Base-by-base conservation (phyloP, 1,284 basidiomycete genomes). In the Trichosporon sp. region DNA sequence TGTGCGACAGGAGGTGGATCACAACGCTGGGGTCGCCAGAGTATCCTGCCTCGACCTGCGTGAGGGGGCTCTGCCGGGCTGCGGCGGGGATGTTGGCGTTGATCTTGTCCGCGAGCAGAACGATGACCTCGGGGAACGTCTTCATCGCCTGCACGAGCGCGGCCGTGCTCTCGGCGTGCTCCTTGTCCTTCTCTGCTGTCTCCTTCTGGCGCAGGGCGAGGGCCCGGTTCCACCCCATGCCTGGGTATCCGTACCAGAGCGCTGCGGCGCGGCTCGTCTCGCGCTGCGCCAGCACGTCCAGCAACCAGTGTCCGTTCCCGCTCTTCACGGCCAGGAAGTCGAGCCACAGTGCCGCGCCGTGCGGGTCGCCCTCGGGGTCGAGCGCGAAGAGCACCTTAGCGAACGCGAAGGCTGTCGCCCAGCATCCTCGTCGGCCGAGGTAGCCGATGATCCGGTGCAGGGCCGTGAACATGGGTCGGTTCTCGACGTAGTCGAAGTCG, bases 401-500 rank as follows among this genome's bases (percentile, higher is more conserved):
- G 78, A 94, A 94, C 81, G 96, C 93, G 81, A 96, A 95, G 0
- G 93, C 90, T 0, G 95, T 94, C 8, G 92, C 88, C 71, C 91
- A 89, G 75, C 92, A 92, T 0, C 95, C 95, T 32, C 95, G 86
- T n/a, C 93, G 89, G 69, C 91, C 90, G 4, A 96, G 85, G 78
- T 95, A 92, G 90, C 88, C 88, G 10, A 92, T 87, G 78, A 92
- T 90, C 68, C 92, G 87, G 78, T 93, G 91, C 1, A 94, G 74
- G 0, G 91, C 92, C 1, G 80, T 80, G 74, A 84, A 84, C 78
- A 84, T 77, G 7, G 83, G 81, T 65, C 83, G 76, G 71, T 83
- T 84, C 76, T 84, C 82, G 7, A 84, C 83, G 35, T 78, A 70
- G 76, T 92, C 90, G 80, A 96, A 98, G 79, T 96, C 93, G 1